Percentiles rank a stretch among this genome's conserved stretches.
Evolutionary conservation across 2,329 filamentous ascomycete species (phyloP).

Genomic region (Colletotrichum sp.): DNA sequence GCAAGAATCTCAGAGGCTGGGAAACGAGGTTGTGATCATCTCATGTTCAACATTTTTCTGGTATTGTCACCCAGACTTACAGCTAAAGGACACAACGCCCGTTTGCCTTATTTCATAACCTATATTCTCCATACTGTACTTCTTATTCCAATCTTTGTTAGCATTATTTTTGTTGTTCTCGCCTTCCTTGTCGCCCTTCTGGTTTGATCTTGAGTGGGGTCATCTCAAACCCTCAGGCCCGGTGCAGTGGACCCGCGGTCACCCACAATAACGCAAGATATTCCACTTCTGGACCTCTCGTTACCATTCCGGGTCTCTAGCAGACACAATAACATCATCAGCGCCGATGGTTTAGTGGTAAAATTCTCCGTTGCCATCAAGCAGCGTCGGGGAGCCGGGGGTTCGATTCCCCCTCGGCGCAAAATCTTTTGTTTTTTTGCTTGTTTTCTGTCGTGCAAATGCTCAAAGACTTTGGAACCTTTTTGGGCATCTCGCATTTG

Average conservation of each 20-base stretch:
- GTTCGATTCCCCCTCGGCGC: background rate
- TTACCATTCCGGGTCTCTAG: background rate
- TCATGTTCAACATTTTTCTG: background rate
- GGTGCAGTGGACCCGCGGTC: background rate
- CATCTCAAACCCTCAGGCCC: background rate
- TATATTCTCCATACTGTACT: no score
- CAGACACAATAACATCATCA: background rate
- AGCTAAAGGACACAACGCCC: no score
- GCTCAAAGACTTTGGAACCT: background rate
- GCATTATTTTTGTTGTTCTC: background rate
- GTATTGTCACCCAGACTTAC: no score
- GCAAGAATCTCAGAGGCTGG: background rate
- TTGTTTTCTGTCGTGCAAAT: accelerated
- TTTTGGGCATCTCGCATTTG: background rate
- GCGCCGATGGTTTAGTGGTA: background rate
- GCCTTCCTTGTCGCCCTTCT: background rate
- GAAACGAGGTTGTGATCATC: background rate
- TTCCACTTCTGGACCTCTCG: background rate
- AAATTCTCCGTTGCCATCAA: background rate
- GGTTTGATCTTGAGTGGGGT: background rate
- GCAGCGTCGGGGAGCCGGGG: background rate
- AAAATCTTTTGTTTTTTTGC: background rate
- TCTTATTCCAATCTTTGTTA: background rate
- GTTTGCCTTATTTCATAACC: no score
- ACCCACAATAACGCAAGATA: background rate